A percentile compares a stretch with the other conserved stretches of the same genome.
Evolutionary conservation across 2,329 filamentous ascomycete species (phyloP).

Genomic region (Aspergillus chevalieri): DNA sequence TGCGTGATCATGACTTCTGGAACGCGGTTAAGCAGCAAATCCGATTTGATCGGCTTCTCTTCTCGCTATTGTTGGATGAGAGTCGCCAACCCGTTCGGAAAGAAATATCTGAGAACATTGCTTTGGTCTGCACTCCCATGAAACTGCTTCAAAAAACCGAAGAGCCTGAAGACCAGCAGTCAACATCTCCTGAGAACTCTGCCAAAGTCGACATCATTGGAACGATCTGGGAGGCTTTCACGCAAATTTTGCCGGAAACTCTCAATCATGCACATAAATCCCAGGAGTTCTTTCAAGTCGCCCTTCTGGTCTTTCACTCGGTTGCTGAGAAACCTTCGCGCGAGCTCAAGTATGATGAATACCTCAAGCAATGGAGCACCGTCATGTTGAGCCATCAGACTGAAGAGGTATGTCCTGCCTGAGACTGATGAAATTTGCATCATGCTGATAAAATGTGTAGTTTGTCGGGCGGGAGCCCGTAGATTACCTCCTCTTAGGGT

Average conservation of each 20-base stretch:
- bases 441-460: slow-evolving; percentile 21
- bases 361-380: slow-evolving; percentile 38
- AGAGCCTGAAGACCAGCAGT: slow-evolving; percentile 13
- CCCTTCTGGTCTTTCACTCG: slow-evolving; percentile 37
- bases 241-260: slow-evolving; percentile 35
- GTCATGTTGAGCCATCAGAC: slow-evolving; percentile 40
- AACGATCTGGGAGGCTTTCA: slow-evolving; percentile 42
- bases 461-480: slow-evolving; percentile 42
- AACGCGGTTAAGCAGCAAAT: slow-evolving; percentile 33
- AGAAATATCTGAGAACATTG: slow-evolving; percentile 35
- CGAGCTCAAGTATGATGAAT: slow-evolving; percentile 34
- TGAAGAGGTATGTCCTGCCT: slow-evolving; percentile 30
- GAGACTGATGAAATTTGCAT: neutral
- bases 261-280: slow-evolving; percentile 32
- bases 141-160: slow-evolving; percentile 24
- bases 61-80: slow-evolving; percentile 41
- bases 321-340: slow-evolving; percentile 34
- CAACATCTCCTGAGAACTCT: slow-evolving; percentile 18
- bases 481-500: slow-evolving; percentile 39
- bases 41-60: slow-evolving; percentile 33
- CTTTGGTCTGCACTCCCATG: slow-evolving; percentile 28
- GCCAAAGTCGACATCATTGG: slow-evolving; percentile 35
- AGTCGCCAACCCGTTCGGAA: slow-evolving; percentile 31
- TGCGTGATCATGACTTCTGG: slow-evolving; percentile 45
- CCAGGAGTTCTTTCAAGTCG: slow-evolving; percentile 43